Conservation (phyloP, 2,329 filamentous ascomycete genomes). For the Myriangium duriaei region DNA sequence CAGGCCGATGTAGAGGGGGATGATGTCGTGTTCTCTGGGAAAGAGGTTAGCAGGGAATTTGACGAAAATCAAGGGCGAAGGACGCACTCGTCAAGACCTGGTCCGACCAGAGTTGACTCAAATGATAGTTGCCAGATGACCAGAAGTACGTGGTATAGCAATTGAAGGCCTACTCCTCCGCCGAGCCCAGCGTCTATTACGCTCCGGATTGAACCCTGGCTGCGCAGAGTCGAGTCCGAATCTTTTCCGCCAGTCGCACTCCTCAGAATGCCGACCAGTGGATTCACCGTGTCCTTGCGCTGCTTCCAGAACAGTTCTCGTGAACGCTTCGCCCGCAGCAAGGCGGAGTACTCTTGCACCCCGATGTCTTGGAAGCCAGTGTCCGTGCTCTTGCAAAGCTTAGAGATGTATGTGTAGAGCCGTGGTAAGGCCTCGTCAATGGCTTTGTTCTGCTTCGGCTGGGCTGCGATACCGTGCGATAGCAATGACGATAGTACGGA, state of each 20-base stretch:
- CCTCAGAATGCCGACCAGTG: constrained; percentile 67
- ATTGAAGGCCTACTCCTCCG: constrained; percentile 78
- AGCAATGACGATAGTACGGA: constrained; percentile 75
- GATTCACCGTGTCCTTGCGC: constrained; percentile 68
- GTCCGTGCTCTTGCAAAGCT: constrained; percentile 72
- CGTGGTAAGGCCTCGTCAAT: constrained; percentile 67
- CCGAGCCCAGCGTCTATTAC: constrained; percentile 48
- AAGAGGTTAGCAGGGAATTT: constrained; percentile 14
- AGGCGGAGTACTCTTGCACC: constrained; percentile 76
- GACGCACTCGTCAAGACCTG: constrained; percentile 72
- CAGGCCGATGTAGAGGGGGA: constrained; percentile 84
- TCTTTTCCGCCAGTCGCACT: constrained; percentile 63
- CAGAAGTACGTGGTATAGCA: constrained; percentile 86
- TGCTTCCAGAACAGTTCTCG: constrained; percentile 85
- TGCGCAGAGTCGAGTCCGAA: constrained; percentile 47
- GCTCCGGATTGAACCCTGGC: constrained; percentile 34
- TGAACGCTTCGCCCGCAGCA: constrained; percentile 63
- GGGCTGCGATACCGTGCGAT: constrained; percentile 47
- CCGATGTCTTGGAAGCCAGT: constrained; percentile 90
- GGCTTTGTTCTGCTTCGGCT: constrained; percentile 46
- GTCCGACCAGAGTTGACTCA: constrained; percentile 57
- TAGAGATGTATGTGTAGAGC: constrained; percentile 75
- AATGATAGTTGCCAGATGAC: constrained; percentile 97
- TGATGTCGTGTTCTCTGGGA: constrained; percentile 75
- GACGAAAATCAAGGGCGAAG: constrained; percentile 12